Conservation (phyloP, 371 early-diverging fungal species). For the Coemansia sp. region DNA sequence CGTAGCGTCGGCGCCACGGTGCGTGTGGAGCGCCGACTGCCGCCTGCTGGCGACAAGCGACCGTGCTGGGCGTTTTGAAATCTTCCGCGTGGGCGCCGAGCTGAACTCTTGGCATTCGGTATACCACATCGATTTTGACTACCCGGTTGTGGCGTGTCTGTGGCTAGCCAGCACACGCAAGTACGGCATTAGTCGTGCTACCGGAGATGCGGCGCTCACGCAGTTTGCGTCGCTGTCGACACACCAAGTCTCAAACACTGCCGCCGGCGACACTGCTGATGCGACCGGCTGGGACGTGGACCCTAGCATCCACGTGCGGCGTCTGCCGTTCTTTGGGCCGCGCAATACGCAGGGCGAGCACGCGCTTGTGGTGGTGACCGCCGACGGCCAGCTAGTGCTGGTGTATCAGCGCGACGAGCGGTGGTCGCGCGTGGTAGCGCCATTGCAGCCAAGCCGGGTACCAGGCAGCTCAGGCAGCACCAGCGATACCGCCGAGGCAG, state of each 20-base stretch:
- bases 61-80: conserved; percentile 45
- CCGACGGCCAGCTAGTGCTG: conserved; percentile 44
- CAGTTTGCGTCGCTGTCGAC: conserved; percentile 8
- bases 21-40: conserved; percentile 45
- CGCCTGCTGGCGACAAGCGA: conserved; percentile 39
- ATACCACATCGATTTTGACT: conserved; percentile 43
- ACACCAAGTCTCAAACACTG: conserved; percentile 8
- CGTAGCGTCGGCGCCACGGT: conserved; percentile 42
- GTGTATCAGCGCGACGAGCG: conserved; percentile 46
- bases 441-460: not conserved
- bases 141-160: conserved; percentile 40
- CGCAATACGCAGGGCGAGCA: conserved; percentile 49
- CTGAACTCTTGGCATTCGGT: conserved; percentile 42
- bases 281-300: conserved; percentile 39
- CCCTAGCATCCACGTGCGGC: conserved; percentile 26
- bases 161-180: conserved; percentile 46
- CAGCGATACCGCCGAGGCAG: not conserved
- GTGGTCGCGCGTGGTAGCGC: conserved; percentile 31
- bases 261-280: not conserved
- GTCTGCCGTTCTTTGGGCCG: conserved; percentile 49
- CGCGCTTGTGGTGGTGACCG: conserved; percentile 41
- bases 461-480: not conserved
- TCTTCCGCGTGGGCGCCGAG: conserved; percentile 32
- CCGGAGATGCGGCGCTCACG: not conserved
- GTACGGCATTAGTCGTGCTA: conserved; percentile 35